These are phyloP conservation scores for Cladosporium sphaerospermum DNA, from an alignment of 2,329 filamentous ascomycete species.

Conservation along the genomic window DNA sequence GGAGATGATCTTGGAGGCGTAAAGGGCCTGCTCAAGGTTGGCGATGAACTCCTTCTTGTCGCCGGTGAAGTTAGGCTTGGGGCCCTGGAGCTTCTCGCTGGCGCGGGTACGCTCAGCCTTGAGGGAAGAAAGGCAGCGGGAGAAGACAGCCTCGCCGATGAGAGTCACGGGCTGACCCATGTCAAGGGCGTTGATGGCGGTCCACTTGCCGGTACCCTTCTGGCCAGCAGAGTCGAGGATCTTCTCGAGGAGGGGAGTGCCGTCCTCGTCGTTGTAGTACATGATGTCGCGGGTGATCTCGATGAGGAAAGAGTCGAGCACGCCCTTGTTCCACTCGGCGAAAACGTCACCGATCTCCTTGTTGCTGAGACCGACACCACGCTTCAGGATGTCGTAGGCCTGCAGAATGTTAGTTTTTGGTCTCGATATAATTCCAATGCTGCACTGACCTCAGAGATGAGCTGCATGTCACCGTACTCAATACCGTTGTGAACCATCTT, in stretches of 20 bases:
- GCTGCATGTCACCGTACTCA: constrained; percentile 99
- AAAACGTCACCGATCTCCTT: constrained; percentile 97
- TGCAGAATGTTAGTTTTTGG: constrained; percentile 34
- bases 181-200: constrained; percentile 96
- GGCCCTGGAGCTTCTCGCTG: constrained; percentile 70
- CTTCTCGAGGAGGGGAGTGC: constrained; percentile 89
- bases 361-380: constrained; percentile 77
- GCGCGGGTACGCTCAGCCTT: constrained; percentile 89
- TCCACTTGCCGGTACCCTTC: constrained; percentile 99
- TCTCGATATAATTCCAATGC: not conserved
- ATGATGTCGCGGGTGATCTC: constrained; percentile 99
- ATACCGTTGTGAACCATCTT: constrained; percentile 99
- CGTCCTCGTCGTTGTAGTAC: constrained; percentile 96
- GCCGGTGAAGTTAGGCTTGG: constrained; percentile 73
- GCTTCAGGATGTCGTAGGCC: constrained; percentile 99
- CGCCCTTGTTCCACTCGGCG: constrained; percentile 95
- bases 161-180: constrained; percentile 97
- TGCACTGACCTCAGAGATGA: constrained; percentile 84
- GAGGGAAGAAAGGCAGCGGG: constrained; percentile 86
- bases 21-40: constrained; percentile 96
- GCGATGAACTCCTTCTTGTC: constrained; percentile 90
- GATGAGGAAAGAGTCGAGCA: constrained; percentile 97
- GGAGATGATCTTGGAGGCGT: constrained; percentile 99
- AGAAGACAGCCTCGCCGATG: constrained; percentile 94
- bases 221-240: constrained; percentile 97